Evolutionary conservation across 306 rosid species (phyloP).

Genomic region (Pyrus bretschneideri): DNA sequence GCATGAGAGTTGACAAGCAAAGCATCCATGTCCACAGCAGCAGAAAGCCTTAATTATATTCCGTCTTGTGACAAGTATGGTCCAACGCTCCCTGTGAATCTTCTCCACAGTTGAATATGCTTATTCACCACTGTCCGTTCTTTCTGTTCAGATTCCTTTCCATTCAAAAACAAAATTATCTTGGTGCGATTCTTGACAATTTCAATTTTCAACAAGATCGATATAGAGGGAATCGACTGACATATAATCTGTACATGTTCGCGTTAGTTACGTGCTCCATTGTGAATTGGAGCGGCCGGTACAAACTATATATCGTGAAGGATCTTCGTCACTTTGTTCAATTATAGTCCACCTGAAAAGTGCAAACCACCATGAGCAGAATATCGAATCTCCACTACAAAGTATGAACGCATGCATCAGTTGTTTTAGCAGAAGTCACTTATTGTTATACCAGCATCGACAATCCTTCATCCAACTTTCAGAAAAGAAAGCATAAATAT

Average conservation of each 20-base stretch:
- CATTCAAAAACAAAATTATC: background rate
- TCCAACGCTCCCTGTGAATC: background rate
- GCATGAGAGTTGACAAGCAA: background rate
- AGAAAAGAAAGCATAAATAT: background rate
- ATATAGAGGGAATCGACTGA: background rate
- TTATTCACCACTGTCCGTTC: background rate
- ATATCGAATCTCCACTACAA: background rate
- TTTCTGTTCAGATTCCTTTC: background rate
- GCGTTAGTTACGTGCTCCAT: background rate
- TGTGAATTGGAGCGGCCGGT: background rate
- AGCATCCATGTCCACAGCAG: background rate
- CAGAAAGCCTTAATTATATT: background rate
- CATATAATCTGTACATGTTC: background rate
- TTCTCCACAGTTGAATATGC: background rate
- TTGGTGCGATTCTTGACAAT: background rate
- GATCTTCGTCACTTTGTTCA: conserved; percentile 8
- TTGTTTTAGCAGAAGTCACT: background rate
- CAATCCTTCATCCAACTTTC: background rate
- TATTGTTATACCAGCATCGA: background rate
- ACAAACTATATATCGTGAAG: background rate
- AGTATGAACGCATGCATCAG: background rate
- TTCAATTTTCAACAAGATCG: background rate
- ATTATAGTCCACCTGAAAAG: background rate
- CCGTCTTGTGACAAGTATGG: no score
- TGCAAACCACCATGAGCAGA: background rate